Conservation (phyloP, 2,329 filamentous ascomycete genomes). For the Sclerotiophoma versabilis region DNA sequence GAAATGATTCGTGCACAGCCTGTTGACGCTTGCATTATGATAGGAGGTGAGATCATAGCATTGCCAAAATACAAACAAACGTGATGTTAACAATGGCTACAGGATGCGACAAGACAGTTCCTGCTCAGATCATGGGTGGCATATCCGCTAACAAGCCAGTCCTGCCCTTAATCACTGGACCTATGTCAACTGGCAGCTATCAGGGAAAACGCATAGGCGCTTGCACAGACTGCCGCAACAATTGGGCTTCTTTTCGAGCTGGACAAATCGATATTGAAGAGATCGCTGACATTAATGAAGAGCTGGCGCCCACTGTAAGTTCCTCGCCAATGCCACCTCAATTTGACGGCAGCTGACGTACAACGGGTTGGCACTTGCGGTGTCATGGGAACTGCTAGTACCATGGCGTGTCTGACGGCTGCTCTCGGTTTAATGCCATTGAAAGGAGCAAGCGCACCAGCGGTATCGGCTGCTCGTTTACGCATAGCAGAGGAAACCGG, state of each 20-base stretch:
- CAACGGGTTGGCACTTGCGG: constrained; percentile 59
- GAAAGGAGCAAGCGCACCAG: constrained; percentile 60
- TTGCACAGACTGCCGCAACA: constrained; percentile 77
- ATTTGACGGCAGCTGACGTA: neutral
- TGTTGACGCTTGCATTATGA: constrained; percentile 70
- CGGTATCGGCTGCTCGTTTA: constrained; percentile 60
- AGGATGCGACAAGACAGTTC: constrained; percentile 78
- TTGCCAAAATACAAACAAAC: neutral
- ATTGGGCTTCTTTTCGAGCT: constrained; percentile 74
- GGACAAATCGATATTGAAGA: constrained; percentile 74
- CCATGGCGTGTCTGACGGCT: constrained; percentile 63
- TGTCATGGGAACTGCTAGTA: constrained; percentile 66
- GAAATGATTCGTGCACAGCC: constrained; percentile 79
- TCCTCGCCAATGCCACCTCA: neutral
- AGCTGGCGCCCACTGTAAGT: constrained; percentile 72
- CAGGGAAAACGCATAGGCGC: constrained; percentile 71
- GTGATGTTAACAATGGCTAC: neutral
- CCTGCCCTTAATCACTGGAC: constrained; percentile 72
- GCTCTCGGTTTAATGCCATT: constrained; percentile 62
- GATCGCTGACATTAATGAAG: constrained; percentile 73
- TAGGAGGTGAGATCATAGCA: constrained; percentile 61
- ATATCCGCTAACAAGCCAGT: constrained; percentile 78
- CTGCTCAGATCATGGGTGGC: constrained; percentile 77
- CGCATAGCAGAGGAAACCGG: constrained; percentile 64
- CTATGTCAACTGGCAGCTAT: constrained; percentile 77